Percentiles rank a stretch among this genome's conserved stretches.
These are phyloP conservation scores for Lachancea fermentati DNA, from an alignment of 805 yeast species.

Conservation along the genomic window DNA sequence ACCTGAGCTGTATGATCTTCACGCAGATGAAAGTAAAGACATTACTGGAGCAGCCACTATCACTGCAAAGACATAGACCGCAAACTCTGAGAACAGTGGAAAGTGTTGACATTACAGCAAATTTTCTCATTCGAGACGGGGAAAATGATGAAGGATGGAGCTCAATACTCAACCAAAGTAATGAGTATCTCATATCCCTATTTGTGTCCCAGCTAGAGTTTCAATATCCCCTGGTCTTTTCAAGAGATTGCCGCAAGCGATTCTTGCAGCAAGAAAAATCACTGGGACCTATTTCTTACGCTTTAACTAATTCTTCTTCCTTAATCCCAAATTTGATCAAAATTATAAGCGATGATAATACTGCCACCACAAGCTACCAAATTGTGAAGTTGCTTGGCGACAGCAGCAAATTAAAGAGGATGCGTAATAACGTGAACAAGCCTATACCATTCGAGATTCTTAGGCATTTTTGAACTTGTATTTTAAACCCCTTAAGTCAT, in stretches of 20 bases:
- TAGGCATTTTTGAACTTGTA: conserved; percentile 31
- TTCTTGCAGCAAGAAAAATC: conserved; percentile 19
- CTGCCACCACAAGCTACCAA: conserved; percentile 22
- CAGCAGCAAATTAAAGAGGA: conserved; percentile 2
- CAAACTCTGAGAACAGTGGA: conserved; percentile 2
- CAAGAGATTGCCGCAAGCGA: conserved; percentile 18
- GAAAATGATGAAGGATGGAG: background rate
- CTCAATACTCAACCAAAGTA: conserved; percentile 15
- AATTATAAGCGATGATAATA: conserved; percentile 16
- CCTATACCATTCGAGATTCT: conserved; percentile 2
- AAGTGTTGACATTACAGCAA: conserved; percentile 2
- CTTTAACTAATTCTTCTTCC: conserved; percentile 19
- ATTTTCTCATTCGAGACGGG: conserved; percentile 1
- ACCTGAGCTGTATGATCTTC: conserved; percentile 7
- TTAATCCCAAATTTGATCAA: conserved; percentile 21
- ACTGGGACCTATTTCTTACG: conserved; percentile 26
- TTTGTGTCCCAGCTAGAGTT: conserved; percentile 33
- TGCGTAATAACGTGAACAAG: conserved; percentile 1
- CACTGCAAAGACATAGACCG: conserved; percentile 6
- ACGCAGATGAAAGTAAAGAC: conserved; percentile 9
- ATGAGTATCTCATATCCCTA: conserved; percentile 25
- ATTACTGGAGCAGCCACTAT: conserved; percentile 10
- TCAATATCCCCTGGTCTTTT: conserved; percentile 32
- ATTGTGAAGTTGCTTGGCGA: conserved; percentile 7
- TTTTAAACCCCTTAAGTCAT: conserved; percentile 21